Evolutionary conservation across 1,284 basidiomycete genomes (phyloP), one percentile per base, ranked within the genome.

Genomic region (Fomitopsis palustris): DNA sequence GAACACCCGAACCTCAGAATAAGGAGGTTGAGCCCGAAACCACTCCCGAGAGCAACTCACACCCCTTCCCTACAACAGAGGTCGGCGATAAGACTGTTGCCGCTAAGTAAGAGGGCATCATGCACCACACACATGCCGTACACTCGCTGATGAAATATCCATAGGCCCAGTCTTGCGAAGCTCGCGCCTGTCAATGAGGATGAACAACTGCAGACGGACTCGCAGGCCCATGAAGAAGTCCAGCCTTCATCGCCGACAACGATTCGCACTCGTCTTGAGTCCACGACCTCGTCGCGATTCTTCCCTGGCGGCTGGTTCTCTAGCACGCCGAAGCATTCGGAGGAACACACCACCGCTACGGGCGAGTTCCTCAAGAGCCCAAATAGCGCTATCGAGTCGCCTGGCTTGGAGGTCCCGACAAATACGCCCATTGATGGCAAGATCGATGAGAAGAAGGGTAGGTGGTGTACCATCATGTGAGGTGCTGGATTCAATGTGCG

Each of bases 301-400:
- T 81, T 83, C 77, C 81, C 81, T 16, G 83, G 83, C 35, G 80
- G 78, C 4, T 84, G 82, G 82, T 82, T 81, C 70, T 79, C 80
- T 1, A 72, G 71, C 37, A 66, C 67, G 17, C 66, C 68, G 49
- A 73, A 72, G 62, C 57, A 65, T 1, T 62, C 65, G 1, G 73
- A 78, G 19, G 75, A 78, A 62, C 70, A 79, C 43, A 68, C 81
- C 4, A 72, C 77, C 59, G 82, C 81, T 14, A 70, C 74, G 57
- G 83, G 82, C 61, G 81, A 81, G 66, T 84, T 85, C 60, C 51
- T 69, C 14, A 68, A 64, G 64, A 64, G 56, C 41, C 57, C 62
- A 1, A 55, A 54, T 3, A 65, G 65, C 17, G 42, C 57, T 1
- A 45, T 53, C 27, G 38, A 54, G 5, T 64, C 68, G 14, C 63